Evolutionary conservation across 2,329 filamentous ascomycete genomes (phyloP), one percentile per base, ranked within the genome.

Genomic region (Beauveria pseudobassiana): DNA sequence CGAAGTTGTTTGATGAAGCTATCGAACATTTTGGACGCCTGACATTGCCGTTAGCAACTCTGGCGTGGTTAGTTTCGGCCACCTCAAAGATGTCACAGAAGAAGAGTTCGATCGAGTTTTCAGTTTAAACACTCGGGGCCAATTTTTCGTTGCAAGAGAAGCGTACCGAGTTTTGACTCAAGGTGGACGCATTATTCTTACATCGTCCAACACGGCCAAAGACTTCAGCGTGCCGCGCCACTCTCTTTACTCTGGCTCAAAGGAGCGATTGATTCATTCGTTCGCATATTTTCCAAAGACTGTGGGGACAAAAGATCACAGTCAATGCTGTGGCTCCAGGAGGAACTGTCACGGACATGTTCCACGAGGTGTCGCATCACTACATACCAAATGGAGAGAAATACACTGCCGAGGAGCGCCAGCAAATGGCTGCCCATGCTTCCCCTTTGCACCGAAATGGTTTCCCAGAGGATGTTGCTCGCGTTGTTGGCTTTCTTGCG

Each of bases 221-320:
- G 88, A 75, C 62, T 82, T 85, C 72, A 87, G 83, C 54, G 87
- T 91, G 20, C 86, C 86, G 64, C 84, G 86, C 70, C 88, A 91
- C 72, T 81, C 86, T 16, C 80, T 92, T 53, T 92, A 92, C 79
- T 88, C 88, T 24, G 88, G 85, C 16, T 85, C 81, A 73, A 92
- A 92, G 80, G 87, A 67, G 85, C 89, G 43, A 87, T 91, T 64
- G 89, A 91, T 75, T 87, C 87, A 12, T 90, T 91, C 74, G 87
- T 89, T 67, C 87, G 89, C 72, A 86, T 83, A 67, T 88, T 91
- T 75, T 87, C 89, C 5, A 87, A 86, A 52, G 87, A 89, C 77
- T 85, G 83, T 66, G 84, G 87, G 59, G 82, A 87, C 76, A 81
- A 85, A 83, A 84, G 61, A 86, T 88, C 71, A 87, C 85, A 0